Conservation (phyloP, 2,329 filamentous ascomycete species). For the Sarocladiaceae sp. region DNA sequence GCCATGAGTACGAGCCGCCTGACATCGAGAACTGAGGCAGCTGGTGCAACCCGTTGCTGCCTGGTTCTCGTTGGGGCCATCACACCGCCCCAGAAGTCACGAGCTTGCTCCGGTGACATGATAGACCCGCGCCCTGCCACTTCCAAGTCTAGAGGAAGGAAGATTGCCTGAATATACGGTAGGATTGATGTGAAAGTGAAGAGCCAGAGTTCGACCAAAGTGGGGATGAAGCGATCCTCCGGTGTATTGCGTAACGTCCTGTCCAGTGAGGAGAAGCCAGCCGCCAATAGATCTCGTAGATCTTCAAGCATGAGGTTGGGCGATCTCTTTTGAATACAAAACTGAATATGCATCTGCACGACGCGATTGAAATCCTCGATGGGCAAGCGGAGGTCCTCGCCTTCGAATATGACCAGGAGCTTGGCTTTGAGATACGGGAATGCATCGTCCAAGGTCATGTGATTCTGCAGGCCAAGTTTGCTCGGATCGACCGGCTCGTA, state of each 20-base stretch:
- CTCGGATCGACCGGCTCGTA: slow-evolving; percentile 52
- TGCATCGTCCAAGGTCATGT: slow-evolving; percentile 72
- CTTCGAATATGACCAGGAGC: slow-evolving; percentile 74
- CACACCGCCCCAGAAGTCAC: slow-evolving; percentile 84
- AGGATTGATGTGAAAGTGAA: slow-evolving; percentile 86
- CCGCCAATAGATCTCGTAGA: slow-evolving; percentile 67
- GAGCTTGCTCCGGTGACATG: slow-evolving; percentile 72
- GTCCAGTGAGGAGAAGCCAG: slow-evolving; percentile 82
- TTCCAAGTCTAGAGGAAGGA: slow-evolving; percentile 87
- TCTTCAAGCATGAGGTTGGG: slow-evolving; percentile 73
- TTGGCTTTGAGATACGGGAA: slow-evolving; percentile 78
- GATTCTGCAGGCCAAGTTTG: slow-evolving; percentile 58
- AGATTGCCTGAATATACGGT: slow-evolving; percentile 93
- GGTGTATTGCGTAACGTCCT: slow-evolving; percentile 73
- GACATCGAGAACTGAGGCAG: slow-evolving; percentile 67
- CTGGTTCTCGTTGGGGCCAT: slow-evolving; percentile 30
- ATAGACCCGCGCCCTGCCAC: slow-evolving; percentile 81
- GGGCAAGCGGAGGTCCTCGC: slow-evolving; percentile 73
- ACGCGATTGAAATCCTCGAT: slow-evolving; percentile 81
- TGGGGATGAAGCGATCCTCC: slow-evolving; percentile 84
- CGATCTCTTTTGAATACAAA: slow-evolving; percentile 69
- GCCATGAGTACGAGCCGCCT: too few species aligned
- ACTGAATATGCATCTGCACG: slow-evolving; percentile 73
- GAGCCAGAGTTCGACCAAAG: slow-evolving; percentile 90
- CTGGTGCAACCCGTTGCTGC: slow-evolving; percentile 37